Base-by-base conservation (phyloP, 1,284 basidiomycete species). In the Pyrrhoderma lamaoense region DNA sequence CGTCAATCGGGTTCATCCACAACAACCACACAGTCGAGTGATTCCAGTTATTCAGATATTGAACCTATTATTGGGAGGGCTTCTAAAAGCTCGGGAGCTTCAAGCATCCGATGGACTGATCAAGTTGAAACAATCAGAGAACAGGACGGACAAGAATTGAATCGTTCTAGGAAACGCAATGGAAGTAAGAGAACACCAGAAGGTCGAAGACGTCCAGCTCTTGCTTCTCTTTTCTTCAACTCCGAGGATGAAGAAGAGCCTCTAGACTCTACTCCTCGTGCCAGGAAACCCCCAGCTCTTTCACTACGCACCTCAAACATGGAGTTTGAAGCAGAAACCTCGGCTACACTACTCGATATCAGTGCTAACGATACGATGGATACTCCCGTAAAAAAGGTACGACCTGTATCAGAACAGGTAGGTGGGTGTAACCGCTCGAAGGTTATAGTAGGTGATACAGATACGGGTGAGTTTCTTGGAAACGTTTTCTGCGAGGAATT, bases 351-450 rank as follows among this genome's bases (percentile, higher is more conserved):
- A 44, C 60, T 14, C 45, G 59, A 45, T 37, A 48, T 44, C 19
- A 58, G 57, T 7, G 47, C 53, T 47, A 42, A 27, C 27, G 36
- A 44, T 25, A 11, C 25, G n/a, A 65, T 59, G 7, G 21, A 22
- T 53, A 84, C 80, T 0, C 80, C 83, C 0, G 59, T 70, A 23
- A 82, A 40, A 14, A 40, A 76, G 67, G 64, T 69, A 3, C 69
- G 84, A 13, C 83, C 85, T 0, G 57, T 80, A 42, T 85, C 82
- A 1, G 86, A 89, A 58, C 82, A 86, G 62, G 59, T 79, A 58
- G 63, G 80, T 13, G 73, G 71, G 2, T 67, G 61, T 42, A 65
- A 65, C 18, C 68, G 77, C 43, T 79, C 82, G 0, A 66, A 66
- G 38, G 71, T 71, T 1, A 69, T 83, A 38, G 68, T 75, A 42